A percentile compares a stretch with the other conserved stretches of the same genome.
Conservation (phyloP, 176 grass and related monocot genomes). For the Bromus sterilis region DNA sequence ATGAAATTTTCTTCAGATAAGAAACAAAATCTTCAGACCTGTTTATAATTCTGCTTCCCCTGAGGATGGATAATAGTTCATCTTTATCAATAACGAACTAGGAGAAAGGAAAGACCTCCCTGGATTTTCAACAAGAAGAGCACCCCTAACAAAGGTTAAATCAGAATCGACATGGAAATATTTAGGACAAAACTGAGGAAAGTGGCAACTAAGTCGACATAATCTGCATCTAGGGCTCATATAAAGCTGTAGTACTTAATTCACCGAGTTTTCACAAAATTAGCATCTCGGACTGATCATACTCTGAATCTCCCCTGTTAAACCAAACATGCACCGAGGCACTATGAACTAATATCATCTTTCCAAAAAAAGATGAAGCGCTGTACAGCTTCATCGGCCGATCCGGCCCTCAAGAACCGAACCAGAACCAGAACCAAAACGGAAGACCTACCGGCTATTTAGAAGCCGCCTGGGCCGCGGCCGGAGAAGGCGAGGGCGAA, state of each 20-base stretch:
- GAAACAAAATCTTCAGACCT: not conserved
- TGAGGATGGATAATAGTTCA: not conserved
- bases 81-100: not conserved
- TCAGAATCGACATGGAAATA: not conserved
- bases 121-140: too few relatives aligned
- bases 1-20: not conserved
- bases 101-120: not conserved
- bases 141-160: not conserved
- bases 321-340: constrained; percentile 5
- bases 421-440: not conserved
- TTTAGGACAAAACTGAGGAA: not conserved
- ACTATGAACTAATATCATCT: not conserved
- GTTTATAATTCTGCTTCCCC: not conserved
- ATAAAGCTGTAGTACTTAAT: not conserved
- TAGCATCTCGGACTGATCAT: not conserved
- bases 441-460: not conserved
- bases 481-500: constrained; percentile 62
- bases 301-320: not conserved
- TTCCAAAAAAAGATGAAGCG: not conserved
- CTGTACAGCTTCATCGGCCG: not conserved
- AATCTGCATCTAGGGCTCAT: not conserved
- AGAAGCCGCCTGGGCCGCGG: constrained; percentile 27
- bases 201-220: not conserved
- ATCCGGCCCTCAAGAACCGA: not conserved
- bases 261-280: not conserved